Conservation (phyloP, 352 stramenopile genomes). For the Pythium phragmiticola region DNA sequence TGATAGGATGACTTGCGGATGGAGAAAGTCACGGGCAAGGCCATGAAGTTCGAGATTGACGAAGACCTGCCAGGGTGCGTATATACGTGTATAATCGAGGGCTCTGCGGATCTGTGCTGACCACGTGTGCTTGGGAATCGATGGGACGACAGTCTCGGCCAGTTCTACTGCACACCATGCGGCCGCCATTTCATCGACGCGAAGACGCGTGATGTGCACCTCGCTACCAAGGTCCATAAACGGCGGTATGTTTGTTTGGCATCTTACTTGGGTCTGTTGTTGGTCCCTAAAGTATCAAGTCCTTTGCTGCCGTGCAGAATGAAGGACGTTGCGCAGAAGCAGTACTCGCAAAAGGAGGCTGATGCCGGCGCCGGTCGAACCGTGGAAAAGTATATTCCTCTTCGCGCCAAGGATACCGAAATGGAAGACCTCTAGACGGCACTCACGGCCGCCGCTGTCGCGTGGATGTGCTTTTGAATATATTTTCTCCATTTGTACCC, state of each 20-base stretch:
- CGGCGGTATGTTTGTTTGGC: conserved; percentile 39
- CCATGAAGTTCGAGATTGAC: conserved; percentile 72
- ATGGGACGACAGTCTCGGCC: conserved; percentile 48
- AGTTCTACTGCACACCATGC: conserved; percentile 89
- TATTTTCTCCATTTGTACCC: conserved; percentile 9
- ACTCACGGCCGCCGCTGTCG: not conserved
- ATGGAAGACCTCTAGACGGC: conserved; percentile 69
- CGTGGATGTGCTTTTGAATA: conserved; percentile 6
- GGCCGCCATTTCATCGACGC: conserved; percentile 84
- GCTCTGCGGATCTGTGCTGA: not conserved
- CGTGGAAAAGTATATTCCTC: conserved; percentile 67
- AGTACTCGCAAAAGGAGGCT: conserved; percentile 87
- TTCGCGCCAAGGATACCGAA: conserved; percentile 40
- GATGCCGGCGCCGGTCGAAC: conserved; percentile 69
- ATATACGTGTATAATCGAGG: not conserved
- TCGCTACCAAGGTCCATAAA: conserved; percentile 88
- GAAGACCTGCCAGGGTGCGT: conserved; percentile 81
- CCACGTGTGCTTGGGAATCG: not conserved
- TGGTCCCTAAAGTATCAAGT: not conserved
- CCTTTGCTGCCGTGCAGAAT: conserved; percentile 33
- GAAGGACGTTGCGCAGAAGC: conserved; percentile 89
- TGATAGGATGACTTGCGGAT: conserved; percentile 65
- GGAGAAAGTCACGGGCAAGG: conserved; percentile 59
- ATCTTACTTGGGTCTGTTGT: not conserved
- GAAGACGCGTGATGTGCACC: conserved; percentile 74